Evolutionary conservation across 1,284 basidiomycete species (phyloP).

Genomic region (Sanghuangporus sanghuang): DNA sequence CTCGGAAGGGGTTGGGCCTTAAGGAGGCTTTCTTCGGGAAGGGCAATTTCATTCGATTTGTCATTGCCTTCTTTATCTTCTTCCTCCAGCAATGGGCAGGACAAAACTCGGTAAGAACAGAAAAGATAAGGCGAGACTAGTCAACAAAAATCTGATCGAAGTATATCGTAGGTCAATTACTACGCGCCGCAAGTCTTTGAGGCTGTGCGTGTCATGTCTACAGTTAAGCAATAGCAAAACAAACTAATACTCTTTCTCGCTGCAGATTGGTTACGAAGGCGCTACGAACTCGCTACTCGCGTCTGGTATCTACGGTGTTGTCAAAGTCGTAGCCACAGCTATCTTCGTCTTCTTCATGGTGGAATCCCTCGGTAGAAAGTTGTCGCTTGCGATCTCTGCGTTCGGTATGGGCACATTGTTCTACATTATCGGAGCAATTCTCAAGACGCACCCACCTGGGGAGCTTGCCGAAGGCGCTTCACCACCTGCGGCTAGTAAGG

Average conservation of each 20-base stretch:
- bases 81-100: conserved; percentile 64
- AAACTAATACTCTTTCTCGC: conserved; percentile 21
- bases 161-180: conserved; percentile 33
- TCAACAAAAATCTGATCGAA: neutral
- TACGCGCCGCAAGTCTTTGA: conserved; percentile 73
- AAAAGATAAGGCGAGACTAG: neutral
- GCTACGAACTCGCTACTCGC: conserved; percentile 64
- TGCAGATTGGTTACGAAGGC: conserved; percentile 59
- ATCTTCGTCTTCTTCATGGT: conserved; percentile 58
- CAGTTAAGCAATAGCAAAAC: conserved; percentile 30
- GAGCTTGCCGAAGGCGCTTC: conserved; percentile 23
- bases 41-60: conserved; percentile 67
- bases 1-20: conserved; percentile 49
- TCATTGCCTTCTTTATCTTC: conserved; percentile 60
- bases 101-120: conserved; percentile 51
- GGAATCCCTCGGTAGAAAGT: conserved; percentile 50
- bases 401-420: conserved; percentile 54
- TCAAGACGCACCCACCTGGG: conserved; percentile 65
- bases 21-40: conserved; percentile 70
- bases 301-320: conserved; percentile 77
- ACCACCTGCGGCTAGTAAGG: conserved; percentile 50
- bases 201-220: conserved; percentile 44
- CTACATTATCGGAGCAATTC: conserved; percentile 67
- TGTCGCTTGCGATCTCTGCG: conserved; percentile 60
- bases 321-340: conserved; percentile 68